A percentile compares a stretch with the other conserved stretches of the same genome.
Conservation (phyloP, 179 eudicot species). For the Camellia oleifera region DNA sequence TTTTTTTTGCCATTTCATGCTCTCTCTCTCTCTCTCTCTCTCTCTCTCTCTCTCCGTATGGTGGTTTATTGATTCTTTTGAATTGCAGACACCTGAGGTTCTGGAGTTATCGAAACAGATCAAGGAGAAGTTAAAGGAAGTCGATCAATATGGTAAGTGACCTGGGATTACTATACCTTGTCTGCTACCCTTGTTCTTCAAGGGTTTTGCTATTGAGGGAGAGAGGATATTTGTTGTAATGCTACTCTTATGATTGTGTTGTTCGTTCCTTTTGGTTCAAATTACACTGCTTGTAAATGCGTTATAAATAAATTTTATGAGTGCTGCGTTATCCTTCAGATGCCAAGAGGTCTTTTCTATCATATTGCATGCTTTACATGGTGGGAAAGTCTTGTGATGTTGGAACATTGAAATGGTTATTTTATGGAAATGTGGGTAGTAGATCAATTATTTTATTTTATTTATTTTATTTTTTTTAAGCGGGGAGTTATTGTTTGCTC, state of each 20-base stretch:
- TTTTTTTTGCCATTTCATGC: neutral
- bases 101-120: slow-evolving; percentile 80
- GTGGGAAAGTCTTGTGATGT: no score
- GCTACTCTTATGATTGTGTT: neutral
- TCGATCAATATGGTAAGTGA: slow-evolving; percentile 60
- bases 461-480: no score
- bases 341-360: no score
- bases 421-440: no score
- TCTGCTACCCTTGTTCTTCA: neutral
- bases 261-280: neutral
- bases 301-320: neutral
- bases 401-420: no score
- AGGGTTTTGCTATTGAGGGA: neutral
- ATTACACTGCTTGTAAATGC: neutral
- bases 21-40: no score
- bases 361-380: no score
- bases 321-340: neutral
- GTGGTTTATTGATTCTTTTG: slow-evolving; percentile 12
- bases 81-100: slow-evolving; percentile 61
- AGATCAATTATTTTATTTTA: no score
- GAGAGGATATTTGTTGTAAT: neutral
- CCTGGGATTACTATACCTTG: neutral
- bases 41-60: neutral
- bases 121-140: slow-evolving; percentile 78
- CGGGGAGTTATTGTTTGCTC: no score